Evolutionary conservation across 441 rosid species (phyloP).

Genomic region (Erysimum pusillum): DNA sequence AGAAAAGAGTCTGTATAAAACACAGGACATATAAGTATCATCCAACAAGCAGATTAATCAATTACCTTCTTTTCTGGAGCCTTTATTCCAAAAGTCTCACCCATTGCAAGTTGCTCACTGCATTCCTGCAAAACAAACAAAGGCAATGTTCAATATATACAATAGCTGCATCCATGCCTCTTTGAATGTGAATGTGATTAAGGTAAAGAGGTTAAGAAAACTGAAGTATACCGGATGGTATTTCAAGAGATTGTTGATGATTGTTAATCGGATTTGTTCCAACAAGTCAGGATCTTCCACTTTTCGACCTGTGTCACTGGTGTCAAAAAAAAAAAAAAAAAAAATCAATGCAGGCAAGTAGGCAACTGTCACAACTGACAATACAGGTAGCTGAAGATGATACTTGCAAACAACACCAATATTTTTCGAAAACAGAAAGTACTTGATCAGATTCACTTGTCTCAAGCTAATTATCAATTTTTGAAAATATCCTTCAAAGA

Average conservation of each 20-base stretch:
- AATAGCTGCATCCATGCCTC: constrained; percentile 1
- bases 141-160: constrained; percentile 16
- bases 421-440: not conserved
- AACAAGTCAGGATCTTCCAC: constrained; percentile 94
- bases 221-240: constrained; percentile 87
- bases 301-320: constrained; percentile 87
- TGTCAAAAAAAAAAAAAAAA: constrained; percentile 42
- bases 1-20: not conserved
- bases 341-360: not conserved
- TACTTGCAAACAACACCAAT: constrained; percentile 17
- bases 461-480: not conserved
- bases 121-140: constrained; percentile 70
- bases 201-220: constrained; percentile 16
- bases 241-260: constrained; percentile 92
- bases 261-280: constrained; percentile 91
- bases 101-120: constrained; percentile 90
- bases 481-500: not conserved
- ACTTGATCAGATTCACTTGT: constrained; percentile 13
- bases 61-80: constrained; percentile 89
- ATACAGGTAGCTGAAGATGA: constrained; percentile 26
- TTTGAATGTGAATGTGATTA: not conserved
- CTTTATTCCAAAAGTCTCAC: constrained; percentile 92
- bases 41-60: constrained; percentile 1
- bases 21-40: not conserved
- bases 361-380: not conserved